These are phyloP conservation scores for Pestalotiopsis sp. DNA, from an alignment of 2,329 filamentous ascomycete genomes.

Conservation along the genomic window DNA sequence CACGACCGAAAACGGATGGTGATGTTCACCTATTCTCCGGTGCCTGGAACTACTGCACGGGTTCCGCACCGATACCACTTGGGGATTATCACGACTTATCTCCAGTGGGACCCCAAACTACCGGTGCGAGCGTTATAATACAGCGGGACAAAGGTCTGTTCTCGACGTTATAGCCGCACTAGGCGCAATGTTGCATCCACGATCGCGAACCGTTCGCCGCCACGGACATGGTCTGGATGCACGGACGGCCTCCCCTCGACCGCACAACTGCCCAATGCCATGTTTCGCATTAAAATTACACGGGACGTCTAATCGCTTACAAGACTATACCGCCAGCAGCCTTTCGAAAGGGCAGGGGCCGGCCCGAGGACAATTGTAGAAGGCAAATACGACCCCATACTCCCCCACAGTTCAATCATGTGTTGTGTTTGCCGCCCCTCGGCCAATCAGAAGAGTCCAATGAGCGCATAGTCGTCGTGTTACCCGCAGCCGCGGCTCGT, in stretches of 20 bases:
- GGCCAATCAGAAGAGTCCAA: constrained; percentile 7
- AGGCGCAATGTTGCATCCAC: background rate
- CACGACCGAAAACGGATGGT: constrained; percentile 4
- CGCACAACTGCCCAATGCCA: background rate
- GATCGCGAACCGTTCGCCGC: background rate
- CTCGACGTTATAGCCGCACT: background rate
- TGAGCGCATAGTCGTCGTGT: background rate
- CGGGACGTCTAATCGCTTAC: background rate
- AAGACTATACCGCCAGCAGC: background rate
- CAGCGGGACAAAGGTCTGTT: background rate
- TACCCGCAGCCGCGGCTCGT: background rate
- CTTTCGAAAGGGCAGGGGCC: background rate
- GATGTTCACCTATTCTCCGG: background rate
- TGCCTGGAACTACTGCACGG: constrained; percentile 1
- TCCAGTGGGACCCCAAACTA: background rate
- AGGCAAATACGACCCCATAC: background rate
- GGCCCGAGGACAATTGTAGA: constrained; percentile 3
- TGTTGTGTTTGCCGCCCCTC: background rate
- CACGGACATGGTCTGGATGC: background rate
- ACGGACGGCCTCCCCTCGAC: background rate
- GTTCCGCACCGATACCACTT: background rate
- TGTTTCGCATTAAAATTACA: constrained; percentile 4
- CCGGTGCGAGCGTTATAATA: background rate
- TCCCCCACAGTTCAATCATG: background rate
- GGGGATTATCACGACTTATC: background rate